Evolutionary conservation across 345 rosid genomes (phyloP).

Genomic region (Ailanthus altissimus): DNA sequence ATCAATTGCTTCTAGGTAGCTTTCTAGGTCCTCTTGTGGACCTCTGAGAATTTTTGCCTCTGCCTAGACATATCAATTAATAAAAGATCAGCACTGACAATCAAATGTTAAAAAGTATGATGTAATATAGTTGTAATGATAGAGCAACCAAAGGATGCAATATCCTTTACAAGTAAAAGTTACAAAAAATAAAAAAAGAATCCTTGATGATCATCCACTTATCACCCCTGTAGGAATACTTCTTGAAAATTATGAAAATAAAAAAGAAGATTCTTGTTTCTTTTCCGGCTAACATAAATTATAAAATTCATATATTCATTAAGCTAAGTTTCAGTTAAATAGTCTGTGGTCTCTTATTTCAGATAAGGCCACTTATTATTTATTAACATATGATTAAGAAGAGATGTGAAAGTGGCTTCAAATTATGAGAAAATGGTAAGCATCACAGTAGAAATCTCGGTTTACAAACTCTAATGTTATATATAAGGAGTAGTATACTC

Average conservation of each 20-base stretch:
- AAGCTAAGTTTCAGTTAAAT: neutral
- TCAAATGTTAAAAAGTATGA: neutral
- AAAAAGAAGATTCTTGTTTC: neutral
- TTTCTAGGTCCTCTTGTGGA: conserved; percentile 93
- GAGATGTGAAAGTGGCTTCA: neutral
- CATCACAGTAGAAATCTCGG: neutral
- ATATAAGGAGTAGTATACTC: neutral
- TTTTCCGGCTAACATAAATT: neutral
- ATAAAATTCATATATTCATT: neutral
- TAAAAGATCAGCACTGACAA: neutral
- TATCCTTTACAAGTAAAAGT: neutral
- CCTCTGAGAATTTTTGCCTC: conserved; percentile 97
- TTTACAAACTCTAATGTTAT: neutral
- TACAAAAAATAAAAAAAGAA: neutral
- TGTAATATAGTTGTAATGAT: neutral
- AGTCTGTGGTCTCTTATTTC: neutral
- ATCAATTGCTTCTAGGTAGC: conserved; percentile 88
- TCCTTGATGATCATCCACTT: neutral
- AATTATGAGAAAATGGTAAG: neutral
- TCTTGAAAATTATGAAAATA: neutral
- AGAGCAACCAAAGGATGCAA: neutral
- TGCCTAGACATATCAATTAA: conserved; percentile 40
- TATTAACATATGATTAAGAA: neutral
- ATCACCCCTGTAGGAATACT: neutral
- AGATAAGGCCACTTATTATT: neutral